A percentile compares a stretch with the other conserved stretches of the same genome.
These are phyloP conservation scores for Alopecurus myosuroides DNA, from an alignment of 176 grass and related monocot genomes.

Conservation along the genomic window DNA sequence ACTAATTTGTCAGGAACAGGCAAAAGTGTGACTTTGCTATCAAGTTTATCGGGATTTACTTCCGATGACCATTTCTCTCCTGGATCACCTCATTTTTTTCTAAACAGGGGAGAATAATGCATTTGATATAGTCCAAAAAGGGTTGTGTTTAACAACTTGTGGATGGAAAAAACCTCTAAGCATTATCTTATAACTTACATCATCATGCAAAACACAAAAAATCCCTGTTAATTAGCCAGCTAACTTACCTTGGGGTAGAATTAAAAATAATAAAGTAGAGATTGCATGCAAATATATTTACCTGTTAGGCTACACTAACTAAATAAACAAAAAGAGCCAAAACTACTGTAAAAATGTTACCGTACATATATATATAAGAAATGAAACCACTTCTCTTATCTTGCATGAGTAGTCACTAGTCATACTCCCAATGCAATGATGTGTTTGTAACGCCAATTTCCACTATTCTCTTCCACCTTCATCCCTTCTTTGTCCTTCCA, in stretches of 20 bases:
- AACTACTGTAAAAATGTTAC: background rate
- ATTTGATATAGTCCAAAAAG: background rate
- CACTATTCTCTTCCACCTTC: too few relatives aligned
- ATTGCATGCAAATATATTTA: background rate
- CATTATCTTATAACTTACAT: background rate
- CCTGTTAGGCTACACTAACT: background rate
- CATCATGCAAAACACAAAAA: background rate
- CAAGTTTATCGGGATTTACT: background rate
- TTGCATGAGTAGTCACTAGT: too few relatives aligned
- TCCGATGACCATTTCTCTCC: background rate
- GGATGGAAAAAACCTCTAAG: background rate
- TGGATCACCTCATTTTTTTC: background rate
- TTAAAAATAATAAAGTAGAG: background rate
- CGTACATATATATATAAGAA: background rate
- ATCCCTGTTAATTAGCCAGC: background rate
- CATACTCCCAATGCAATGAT: too few relatives aligned
- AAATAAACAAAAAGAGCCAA: background rate
- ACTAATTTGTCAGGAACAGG: background rate
- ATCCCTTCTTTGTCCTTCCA: too few relatives aligned
- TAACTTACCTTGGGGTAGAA: background rate
- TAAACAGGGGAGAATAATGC: background rate
- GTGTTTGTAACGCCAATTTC: too few relatives aligned
- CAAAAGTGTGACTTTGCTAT: background rate
- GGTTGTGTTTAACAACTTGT: background rate
- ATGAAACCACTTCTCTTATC: background rate